A percentile compares a stretch with the other conserved stretches of the same genome.
Evolutionary conservation across 2,329 filamentous ascomycete species (phyloP).

Genomic region (Alternaria longipes): DNA sequence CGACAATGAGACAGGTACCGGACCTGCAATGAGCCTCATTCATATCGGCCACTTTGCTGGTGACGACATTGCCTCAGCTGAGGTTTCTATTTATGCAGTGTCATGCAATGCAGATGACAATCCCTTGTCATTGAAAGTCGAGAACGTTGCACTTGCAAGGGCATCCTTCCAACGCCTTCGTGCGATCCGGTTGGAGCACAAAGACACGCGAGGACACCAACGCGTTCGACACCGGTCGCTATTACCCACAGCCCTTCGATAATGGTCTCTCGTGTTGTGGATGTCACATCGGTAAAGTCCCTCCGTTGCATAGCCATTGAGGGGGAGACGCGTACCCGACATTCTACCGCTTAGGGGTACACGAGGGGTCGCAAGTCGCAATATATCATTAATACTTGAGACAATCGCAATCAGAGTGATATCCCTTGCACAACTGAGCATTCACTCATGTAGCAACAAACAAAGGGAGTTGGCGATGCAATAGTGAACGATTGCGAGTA

Average conservation of each 20-base stretch:
- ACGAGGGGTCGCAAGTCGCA: background rate
- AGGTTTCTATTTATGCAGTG: constrained; percentile 21
- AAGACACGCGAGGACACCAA: constrained; percentile 21
- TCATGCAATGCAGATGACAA: constrained; percentile 27
- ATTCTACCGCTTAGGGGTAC: constrained; percentile 9
- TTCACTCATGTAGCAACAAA: background rate
- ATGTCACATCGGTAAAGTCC: constrained; percentile 22
- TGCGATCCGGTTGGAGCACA: constrained; percentile 28
- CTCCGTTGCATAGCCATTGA: constrained; percentile 31
- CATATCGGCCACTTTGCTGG: constrained; percentile 8
- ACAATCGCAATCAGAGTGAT: background rate
- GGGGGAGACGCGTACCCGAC: constrained; percentile 38
- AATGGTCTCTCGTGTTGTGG: constrained; percentile 6
- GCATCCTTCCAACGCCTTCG: constrained; percentile 18
- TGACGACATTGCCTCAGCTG: constrained; percentile 31
- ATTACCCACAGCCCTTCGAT: constrained; percentile 1
- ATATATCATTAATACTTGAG: background rate
- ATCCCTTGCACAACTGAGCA: background rate
- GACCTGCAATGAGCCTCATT: constrained; percentile 22
- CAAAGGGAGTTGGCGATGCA: background rate
- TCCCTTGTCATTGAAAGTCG: constrained; percentile 22
- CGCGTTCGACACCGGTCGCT: constrained; percentile 16
- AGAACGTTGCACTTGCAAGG: constrained; percentile 26
- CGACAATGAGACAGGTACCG: constrained; percentile 20
- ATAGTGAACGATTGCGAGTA: background rate